Evolutionary conservation across 257 asterid genomes (phyloP).

Genomic region (Hygrophila difformis): DNA sequence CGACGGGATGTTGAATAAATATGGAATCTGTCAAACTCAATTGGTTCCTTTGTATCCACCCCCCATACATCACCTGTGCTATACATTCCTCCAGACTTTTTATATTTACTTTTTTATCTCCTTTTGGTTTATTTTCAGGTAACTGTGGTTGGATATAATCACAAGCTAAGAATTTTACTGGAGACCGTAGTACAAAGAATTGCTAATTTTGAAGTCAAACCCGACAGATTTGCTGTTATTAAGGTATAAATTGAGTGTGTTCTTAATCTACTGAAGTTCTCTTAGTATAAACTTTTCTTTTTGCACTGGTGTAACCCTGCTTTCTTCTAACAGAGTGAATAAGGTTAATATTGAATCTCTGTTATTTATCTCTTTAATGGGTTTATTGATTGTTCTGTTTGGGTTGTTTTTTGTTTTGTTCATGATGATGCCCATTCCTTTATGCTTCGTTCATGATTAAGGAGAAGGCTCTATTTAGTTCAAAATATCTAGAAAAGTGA

Average conservation of each 20-base stretch:
- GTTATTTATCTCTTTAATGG: background rate
- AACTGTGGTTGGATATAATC: conserved; percentile 77
- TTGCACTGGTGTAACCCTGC: background rate
- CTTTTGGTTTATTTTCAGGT: too few relatives aligned
- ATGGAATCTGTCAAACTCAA: too few relatives aligned
- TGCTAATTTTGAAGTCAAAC: conserved; percentile 78
- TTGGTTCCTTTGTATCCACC: conserved; percentile 2
- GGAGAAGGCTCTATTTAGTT: too few relatives aligned
- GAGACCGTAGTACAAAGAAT: conserved; percentile 64
- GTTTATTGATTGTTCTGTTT: conserved; percentile 2
- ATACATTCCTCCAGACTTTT: conserved; percentile 1
- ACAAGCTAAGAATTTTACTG: conserved; percentile 75
- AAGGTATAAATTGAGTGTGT: conserved; percentile 45
- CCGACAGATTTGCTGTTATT: conserved; percentile 86
- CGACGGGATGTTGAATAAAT: too few relatives aligned
- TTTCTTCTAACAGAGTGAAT: background rate
- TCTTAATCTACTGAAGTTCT: conserved; percentile 6
- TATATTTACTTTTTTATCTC: conserved; percentile 12
- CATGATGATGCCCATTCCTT: too few relatives aligned
- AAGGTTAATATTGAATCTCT: conserved; percentile 5
- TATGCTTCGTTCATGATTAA: too few relatives aligned
- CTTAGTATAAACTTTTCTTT: conserved; percentile 12
- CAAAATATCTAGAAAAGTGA: too few relatives aligned
- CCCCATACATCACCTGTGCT: conserved; percentile 9
- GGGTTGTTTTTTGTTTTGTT: conserved; percentile 2